Base-by-base conservation (phyloP, 2,329 filamentous ascomycete genomes). In the Penicillium hesseltinei region DNA sequence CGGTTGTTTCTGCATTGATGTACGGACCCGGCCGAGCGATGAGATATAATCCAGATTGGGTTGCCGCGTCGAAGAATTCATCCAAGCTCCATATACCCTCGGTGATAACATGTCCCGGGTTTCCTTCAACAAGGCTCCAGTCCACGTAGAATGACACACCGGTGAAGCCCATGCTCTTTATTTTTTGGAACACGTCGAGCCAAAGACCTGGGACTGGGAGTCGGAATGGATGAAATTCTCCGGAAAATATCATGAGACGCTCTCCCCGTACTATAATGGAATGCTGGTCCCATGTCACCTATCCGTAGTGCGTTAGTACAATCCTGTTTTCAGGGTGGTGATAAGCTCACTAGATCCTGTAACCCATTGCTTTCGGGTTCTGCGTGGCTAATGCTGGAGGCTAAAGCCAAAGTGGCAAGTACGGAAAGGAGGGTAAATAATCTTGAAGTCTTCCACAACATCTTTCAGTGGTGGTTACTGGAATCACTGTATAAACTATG, bases 121-220 rank as follows among this genome's bases (percentile, higher is more conserved):
- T 85, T 0, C 87, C 89, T 69, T 93, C 90, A 2, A 61, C n/a
- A 8, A 57, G 54, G 19, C 59, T 52, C 58, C 54, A 61, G 31
- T 62, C 56, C 5, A 51, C 42, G 15, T 62, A 92, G 71, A 92
- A 91, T 0, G 88, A 91, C 0, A 91, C 87, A 38, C 84, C 82
- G 62, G 87, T 91, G 73, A 90, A 92, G 0, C 90, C 90, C 10
- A 91, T 76, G 0, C 88, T 86, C 71, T 88, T 91, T 69, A 92
- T 84, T 73, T 94, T 94, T 67, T 93, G 87, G 63, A 94, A 88
- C 1, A 92, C 71, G 61, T 92, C 90, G 2, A 89, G 77, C 78
- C 87, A 86, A 4, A 88, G 77, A 47, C 77, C 76, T 1, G 84
- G 81, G 1, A 87, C 84, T 0, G 85, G 84, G 0, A 87, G 73